Evolutionary conservation across 352 stramenopile species (phyloP).

Genomic region (Saprolegnia parasitica): DNA sequence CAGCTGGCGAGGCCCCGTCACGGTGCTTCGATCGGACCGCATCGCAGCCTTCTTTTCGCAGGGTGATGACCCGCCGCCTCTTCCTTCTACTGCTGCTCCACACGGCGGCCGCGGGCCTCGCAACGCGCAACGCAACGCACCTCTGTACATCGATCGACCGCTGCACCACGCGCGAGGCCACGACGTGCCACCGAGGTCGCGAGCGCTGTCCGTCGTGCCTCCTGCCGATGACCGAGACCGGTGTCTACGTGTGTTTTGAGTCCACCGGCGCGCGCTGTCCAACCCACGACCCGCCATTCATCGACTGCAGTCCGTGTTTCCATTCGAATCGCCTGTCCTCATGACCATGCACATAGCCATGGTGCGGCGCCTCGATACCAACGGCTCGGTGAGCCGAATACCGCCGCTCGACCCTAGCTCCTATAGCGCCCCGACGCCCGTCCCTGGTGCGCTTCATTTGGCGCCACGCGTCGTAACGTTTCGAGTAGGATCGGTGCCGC

Average conservation of each 20-base stretch:
- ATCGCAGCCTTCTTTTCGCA: not conserved
- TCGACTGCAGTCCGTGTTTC: not conserved
- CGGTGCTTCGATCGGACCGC: not conserved
- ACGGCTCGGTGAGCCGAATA: too few species aligned
- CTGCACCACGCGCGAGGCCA: not conserved
- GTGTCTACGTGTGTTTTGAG: conserved; percentile 2
- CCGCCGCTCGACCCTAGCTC: too few species aligned
- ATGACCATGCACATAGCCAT: not conserved
- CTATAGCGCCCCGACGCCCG: too few species aligned
- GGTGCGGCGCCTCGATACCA: not conserved
- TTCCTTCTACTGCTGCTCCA: not conserved
- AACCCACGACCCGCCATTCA: not conserved
- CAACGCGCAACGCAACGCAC: not conserved
- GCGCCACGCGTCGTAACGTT: too few species aligned
- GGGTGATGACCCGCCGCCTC: too few species aligned
- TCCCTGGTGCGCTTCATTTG: too few species aligned
- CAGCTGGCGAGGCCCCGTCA: not conserved
- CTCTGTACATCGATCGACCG: not conserved
- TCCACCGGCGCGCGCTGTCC: not conserved
- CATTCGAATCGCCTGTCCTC: not conserved
- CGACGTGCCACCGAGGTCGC: not conserved
- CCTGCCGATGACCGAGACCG: not conserved
- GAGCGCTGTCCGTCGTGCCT: conserved; percentile 16
- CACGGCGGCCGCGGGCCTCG: not conserved
- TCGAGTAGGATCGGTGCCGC: too few species aligned